A percentile compares a stretch with the other conserved stretches of the same genome.
Evolutionary conservation across 73 alveolate species (phyloP).

Genomic region (Tetrahymena elliotti): DNA sequence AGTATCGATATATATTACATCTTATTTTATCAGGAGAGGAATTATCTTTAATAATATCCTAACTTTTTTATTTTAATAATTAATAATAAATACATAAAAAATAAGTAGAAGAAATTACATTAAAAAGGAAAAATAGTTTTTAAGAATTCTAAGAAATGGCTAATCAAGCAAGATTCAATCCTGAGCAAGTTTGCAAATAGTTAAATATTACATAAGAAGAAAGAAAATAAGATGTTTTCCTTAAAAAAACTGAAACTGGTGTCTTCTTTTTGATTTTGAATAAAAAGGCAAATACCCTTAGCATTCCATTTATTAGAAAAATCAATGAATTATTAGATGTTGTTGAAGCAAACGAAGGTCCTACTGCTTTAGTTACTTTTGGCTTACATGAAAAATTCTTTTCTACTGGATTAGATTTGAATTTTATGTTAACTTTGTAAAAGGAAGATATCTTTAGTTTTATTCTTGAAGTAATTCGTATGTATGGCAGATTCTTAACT

Average conservation of each 20-base stretch:
- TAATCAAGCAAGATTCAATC: background rate
- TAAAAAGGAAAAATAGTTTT: background rate
- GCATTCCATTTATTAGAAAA: background rate
- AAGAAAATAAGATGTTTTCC: background rate
- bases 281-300: background rate
- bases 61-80: background rate
- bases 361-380: background rate
- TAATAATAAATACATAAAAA: background rate
- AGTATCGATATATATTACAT: background rate
- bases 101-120: background rate
- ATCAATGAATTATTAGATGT: background rate
- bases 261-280: background rate
- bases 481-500: conserved; percentile 38
- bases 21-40: background rate
- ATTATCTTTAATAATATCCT: background rate
- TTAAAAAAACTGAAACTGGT: background rate
- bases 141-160: background rate
- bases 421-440: background rate
- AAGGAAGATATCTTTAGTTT: conserved; percentile 1
- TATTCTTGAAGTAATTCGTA: conserved; percentile 24
- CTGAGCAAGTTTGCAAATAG: background rate
- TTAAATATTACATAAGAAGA: background rate
- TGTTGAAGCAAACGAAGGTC: background rate
- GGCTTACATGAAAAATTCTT: background rate
- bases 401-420: background rate